Evolutionary conservation across 768 basidiomycete genomes (phyloP), one percentile per base, ranked within the genome.

Genomic region (Pleurotus eryngii): DNA sequence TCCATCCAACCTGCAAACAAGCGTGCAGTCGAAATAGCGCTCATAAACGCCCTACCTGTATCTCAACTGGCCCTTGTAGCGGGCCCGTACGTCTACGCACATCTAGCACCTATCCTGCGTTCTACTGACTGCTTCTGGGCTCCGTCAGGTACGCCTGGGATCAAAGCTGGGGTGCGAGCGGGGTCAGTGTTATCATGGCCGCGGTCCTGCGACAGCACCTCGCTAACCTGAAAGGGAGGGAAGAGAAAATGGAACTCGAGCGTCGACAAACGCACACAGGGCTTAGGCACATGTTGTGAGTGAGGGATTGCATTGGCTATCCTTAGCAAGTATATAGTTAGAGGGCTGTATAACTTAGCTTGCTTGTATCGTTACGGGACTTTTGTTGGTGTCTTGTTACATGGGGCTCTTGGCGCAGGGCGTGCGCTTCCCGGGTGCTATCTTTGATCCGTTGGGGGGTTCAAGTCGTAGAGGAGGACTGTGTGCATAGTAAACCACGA

Each of bases 31-130:
- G 82, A 85, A 14, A 74, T 90, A 57, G 87, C 84, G 14, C 72
- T 84, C 59, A 75, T 86, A 65, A 85, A 86, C 66, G 81, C 82
- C 18, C 84, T 85, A n/a, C n/a, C n/a, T n/a, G n/a, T n/a, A 68
- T 81, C 84, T n/a, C 45, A 83, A 84, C 74, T 67, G 6, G 66
- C 63, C 11, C 55, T 86, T 65, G 74, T 89, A 45, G 76, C 81
- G n/a, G 87, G 87, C 50, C 80, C 85, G 64, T 87, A 74, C 69
- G 76, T 76, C 5, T 6, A 40, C 20, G 11, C 35, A 11, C 26
- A 20, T 56, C 38, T 30, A 7, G 42, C 15, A 4, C 20, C 4
- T 17, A 17, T 17, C 15, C 4, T 14, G 42, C 14, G 18, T 11
- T 11, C 30, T 45, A 37, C 39, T 14, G 5, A 37, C n/a, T 18